Base-by-base conservation (phyloP, 129 eudicot species). In the Artemisia annua region DNA sequence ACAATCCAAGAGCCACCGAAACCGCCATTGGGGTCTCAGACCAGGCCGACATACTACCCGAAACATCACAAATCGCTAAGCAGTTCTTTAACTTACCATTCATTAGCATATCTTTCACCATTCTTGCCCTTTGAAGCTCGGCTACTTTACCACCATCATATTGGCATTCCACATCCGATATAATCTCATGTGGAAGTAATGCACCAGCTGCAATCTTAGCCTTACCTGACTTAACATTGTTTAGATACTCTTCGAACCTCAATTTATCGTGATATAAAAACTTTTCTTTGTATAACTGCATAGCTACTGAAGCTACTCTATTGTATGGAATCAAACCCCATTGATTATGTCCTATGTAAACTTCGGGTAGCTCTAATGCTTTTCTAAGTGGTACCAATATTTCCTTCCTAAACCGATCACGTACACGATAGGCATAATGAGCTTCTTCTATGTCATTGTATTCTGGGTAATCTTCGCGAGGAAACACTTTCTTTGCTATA, bases 291-390 rank as follows among this genome's bases (percentile, higher is more conserved):
- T 50, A 50, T 5, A 13, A 2, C 17, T 67, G 24, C 72, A 67
- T 67, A 5, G 72, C 72, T 14, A 67, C 60, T 5, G 72, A 67
- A 49, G 72, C 72, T 24, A 67, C 72, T 49, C 72, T 67, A 49
- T 17, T 50, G 44, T 67, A 67, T 3, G 72, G 72, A 58, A 67
- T 50, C 72, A 22, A 67, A 3, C 35, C 19, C 72, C 72, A 67
- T 67, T 67, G 72, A 50, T 50, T 67, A 15, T 67, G 59, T 16
- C 59, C 59, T 67, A 67, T 67, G 72, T 49, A 67, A 35, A 67
- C 60, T 14, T 67, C 72, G 9, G 72, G 60, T 24, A 67, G 32
- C 60, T 67, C 72, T 22, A 67, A 49, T 11, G 60, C 24, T 67
- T 50, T 49, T 11, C 72, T 18, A 7, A 67, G 72, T 49, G 72